These are phyloP conservation scores for Pisolithus marmoratus DNA, from an alignment of 768 basidiomycete genomes.

Conservation along the genomic window DNA sequence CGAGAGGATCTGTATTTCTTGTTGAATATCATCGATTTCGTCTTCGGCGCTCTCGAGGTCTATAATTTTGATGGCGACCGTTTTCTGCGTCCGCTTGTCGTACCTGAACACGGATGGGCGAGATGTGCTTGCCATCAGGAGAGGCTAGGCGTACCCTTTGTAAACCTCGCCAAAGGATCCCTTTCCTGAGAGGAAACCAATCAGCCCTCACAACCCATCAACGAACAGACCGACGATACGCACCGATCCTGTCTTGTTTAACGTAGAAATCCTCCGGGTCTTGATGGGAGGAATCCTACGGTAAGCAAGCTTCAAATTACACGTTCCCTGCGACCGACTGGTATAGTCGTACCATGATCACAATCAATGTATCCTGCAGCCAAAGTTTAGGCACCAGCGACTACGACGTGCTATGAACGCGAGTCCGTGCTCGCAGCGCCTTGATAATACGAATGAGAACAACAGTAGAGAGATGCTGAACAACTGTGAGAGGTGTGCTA, in stretches of 20 bases:
- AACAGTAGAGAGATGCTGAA: conserved; percentile 2
- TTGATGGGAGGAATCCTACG: conserved; percentile 61
- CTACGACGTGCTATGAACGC: background rate
- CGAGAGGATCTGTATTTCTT: conserved; percentile 96
- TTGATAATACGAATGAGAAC: background rate
- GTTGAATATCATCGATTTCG: conserved; percentile 99
- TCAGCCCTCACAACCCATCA: conserved; percentile 14
- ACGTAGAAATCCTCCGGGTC: conserved; percentile 98
- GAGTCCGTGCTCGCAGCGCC: too few relatives aligned
- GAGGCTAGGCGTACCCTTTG: conserved; percentile 66
- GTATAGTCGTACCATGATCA: conserved; percentile 15
- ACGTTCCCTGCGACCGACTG: background rate
- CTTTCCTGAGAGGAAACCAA: conserved; percentile 56
- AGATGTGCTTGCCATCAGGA: background rate
- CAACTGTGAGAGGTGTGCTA: conserved; percentile 1
- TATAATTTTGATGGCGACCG: conserved; percentile 99
- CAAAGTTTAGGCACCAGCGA: background rate
- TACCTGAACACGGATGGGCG: conserved; percentile 46
- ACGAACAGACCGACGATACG: conserved; percentile 16
- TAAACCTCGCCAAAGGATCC: conserved; percentile 99
- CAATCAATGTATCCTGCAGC: background rate
- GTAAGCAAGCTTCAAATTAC: conserved; percentile 6
- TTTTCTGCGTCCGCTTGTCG: conserved; percentile 92
- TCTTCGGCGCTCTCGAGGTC: conserved; percentile 99
- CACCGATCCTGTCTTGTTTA: conserved; percentile 95